Evolutionary conservation across 169 alveolate species (phyloP), one percentile per base, ranked within the genome.

Genomic region (Theileria orientalis): DNA sequence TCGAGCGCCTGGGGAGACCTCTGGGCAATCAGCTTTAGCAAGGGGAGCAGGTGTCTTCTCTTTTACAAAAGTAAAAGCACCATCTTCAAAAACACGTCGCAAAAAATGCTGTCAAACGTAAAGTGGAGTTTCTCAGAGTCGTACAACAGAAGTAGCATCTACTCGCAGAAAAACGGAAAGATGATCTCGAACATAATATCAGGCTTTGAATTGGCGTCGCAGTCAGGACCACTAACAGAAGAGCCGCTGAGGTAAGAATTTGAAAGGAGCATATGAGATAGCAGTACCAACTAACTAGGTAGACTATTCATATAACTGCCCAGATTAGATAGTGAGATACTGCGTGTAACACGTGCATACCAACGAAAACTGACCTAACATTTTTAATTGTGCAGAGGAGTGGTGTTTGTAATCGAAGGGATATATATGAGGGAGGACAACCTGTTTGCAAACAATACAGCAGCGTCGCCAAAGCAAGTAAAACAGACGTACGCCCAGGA

Each of bases 141-240:
- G 13, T 79, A 79, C 40, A 51, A 72, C 19, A 71, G 68, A 7
- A 75, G 64, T 32, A 51, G 73, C 56, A 35, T 73, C 16, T 68
- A 21, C 72, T 33, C 83, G 1, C 6, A 64, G 19, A 72, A 79
- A 52, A 64, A 73, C 52, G 56, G 82, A 3, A 82, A 72, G 57
- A 7, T 74, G 16, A 56, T 82, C 2, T 44, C 85, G 5, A 69
- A 72, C 11, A 21, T 94, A 11, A 85, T 87, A 47, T 83, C 94
- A 29, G 98, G 99, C 7, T 97, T 94, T 84, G 98, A 96, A 74
- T 76, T 95, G 23, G 98, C 99, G 6, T 88, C 96, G 44, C 85
- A 76, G 47, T 87, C 94, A 67, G 99, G 99, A 2, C 99, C 99
- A 3, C 85, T 95, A 29, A 94, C 97, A 74, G 97, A 94, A 64